Evolutionary conservation across 257 asterid species (phyloP).

Genomic region (Sherardia arvensis): DNA sequence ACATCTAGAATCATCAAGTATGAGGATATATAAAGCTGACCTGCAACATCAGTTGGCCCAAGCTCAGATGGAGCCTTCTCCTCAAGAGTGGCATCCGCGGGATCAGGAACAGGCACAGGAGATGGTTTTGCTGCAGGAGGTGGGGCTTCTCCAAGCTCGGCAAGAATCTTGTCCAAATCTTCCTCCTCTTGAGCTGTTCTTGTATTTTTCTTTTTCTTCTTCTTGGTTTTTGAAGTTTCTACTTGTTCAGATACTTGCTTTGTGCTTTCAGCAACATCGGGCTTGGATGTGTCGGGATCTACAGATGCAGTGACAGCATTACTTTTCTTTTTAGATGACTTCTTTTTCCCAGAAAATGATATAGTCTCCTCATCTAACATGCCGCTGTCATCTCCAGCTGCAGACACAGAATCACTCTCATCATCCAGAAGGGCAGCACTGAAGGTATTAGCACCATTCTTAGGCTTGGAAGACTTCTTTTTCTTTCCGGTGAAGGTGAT

Average conservation of each 20-base stretch:
- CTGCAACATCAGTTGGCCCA: constrained; percentile 42
- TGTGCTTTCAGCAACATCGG: constrained; percentile 6
- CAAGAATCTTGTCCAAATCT: constrained; percentile 67
- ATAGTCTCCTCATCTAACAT: constrained; percentile 44
- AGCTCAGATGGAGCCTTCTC: constrained; percentile 39
- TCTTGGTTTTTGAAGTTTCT: constrained; percentile 63
- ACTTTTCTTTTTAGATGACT: constrained; percentile 69
- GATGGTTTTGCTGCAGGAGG: constrained; percentile 30
- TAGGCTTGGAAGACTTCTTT: constrained; percentile 54
- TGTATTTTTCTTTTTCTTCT: constrained; percentile 78
- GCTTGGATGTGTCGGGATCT: constrained; percentile 27
- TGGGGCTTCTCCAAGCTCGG: constrained; percentile 63
- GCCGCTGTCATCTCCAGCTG: constrained; percentile 30
- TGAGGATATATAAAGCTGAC: constrained; percentile 3
- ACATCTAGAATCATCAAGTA: background rate
- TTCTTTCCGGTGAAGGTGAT: constrained; percentile 66
- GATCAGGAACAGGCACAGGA: constrained; percentile 19
- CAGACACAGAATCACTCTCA: constrained; percentile 34
- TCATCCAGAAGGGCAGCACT: constrained; percentile 33
- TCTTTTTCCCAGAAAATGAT: constrained; percentile 76
- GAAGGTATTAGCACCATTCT: constrained; percentile 19
- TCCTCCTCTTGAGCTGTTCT: constrained; percentile 69
- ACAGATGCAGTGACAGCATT: constrained; percentile 25
- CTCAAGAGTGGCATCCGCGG: constrained; percentile 22
- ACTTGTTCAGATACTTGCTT: constrained; percentile 32